Base-by-base conservation (phyloP, 2,329 filamentous ascomycete genomes). In the Epichloe brachyelytri region DNA sequence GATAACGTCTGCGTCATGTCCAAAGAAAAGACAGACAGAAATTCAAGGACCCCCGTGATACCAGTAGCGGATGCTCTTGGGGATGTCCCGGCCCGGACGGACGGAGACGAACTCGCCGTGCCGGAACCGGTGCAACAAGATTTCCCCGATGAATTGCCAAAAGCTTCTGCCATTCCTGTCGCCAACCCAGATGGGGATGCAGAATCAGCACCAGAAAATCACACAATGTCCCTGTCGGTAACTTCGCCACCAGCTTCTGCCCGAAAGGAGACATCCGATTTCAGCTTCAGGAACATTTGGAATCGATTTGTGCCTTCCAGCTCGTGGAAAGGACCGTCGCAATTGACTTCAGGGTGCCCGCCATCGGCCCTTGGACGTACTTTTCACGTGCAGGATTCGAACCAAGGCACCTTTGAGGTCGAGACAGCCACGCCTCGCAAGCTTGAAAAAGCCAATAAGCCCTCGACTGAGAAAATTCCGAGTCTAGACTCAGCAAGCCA, bases 241-340 rank as follows among this genome's bases (percentile, higher is more conserved):
- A 19, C 17, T 2, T 39, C 37, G 10, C 11, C 40, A 6, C 20
- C 43, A 15, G 17, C 10, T 39, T 26, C 38, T 14, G 20, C 20
- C 12, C 39, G 45, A 37, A 48, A 53, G 14, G 48, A 55, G n/a
- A 2, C 49, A 37, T 39, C 48, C 7, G 55, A 53, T 3, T 57
- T 56, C 36, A 57, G 60, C 15, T 48, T 63, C 1, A 62, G 55
- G 20, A 49, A 46, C 34, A 57, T 62, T 10, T 37, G 62, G 7
- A 57, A 58, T 46, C 57, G 49, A 3, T 51, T 60, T 26, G 56
- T 64, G 20, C 57, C 62, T 12, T 52, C 56, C 20, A 58, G 53
- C 6, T 57, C 60, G 11, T 63, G 57, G 63, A 53, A 55, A 36
- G 60, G 51, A 20, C 50, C 57, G n/a, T 55, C 55, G 22, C 49